Conservation (phyloP, 2,329 filamentous ascomycete genomes). For the Penicillium fuscoglaucum region DNA sequence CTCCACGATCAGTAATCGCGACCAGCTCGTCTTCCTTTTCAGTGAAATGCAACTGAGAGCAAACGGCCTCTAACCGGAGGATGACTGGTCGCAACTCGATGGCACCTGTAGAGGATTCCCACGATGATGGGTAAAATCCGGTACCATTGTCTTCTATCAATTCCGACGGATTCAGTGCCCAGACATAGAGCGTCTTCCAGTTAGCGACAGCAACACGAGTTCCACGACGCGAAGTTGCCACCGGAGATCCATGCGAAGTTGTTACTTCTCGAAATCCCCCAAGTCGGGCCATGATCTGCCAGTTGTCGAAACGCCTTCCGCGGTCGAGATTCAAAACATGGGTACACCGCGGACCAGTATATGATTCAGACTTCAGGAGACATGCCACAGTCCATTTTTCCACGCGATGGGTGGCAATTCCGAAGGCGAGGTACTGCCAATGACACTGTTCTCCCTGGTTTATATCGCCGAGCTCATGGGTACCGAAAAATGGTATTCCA, state of each 20-base stretch:
- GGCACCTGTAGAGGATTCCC: constrained; percentile 21
- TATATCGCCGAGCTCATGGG: constrained; percentile 29
- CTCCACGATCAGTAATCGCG: constrained; percentile 44
- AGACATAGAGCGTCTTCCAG: constrained; percentile 46
- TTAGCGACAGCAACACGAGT: constrained; percentile 45
- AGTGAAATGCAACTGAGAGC: constrained; percentile 39
- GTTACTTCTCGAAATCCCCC: constrained; percentile 36
- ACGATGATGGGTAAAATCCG: constrained; percentile 36
- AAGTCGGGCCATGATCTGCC: constrained; percentile 40
- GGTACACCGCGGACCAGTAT: constrained; percentile 31
- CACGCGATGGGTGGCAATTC: constrained; percentile 37
- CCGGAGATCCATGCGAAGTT: constrained; percentile 41
- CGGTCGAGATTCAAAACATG: constrained; percentile 43
- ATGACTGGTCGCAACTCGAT: constrained; percentile 37
- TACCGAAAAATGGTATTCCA: constrained; percentile 43
- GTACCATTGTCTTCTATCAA: constrained; percentile 35
- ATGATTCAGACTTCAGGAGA: constrained; percentile 38
- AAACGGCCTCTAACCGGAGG: constrained; percentile 40
- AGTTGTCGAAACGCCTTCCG: constrained; percentile 40
- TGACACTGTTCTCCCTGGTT: constrained; percentile 28
- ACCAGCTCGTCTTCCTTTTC: constrained; percentile 41
- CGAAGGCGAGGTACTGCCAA: constrained; percentile 45
- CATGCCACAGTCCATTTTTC: constrained; percentile 41
- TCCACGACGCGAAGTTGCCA: constrained; percentile 37
- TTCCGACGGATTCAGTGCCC: constrained; percentile 41